phyloP scores from a whole-genome alignment of 2,329 filamentous ascomycete genomes.

The Hypoxylon sp. region DNA sequence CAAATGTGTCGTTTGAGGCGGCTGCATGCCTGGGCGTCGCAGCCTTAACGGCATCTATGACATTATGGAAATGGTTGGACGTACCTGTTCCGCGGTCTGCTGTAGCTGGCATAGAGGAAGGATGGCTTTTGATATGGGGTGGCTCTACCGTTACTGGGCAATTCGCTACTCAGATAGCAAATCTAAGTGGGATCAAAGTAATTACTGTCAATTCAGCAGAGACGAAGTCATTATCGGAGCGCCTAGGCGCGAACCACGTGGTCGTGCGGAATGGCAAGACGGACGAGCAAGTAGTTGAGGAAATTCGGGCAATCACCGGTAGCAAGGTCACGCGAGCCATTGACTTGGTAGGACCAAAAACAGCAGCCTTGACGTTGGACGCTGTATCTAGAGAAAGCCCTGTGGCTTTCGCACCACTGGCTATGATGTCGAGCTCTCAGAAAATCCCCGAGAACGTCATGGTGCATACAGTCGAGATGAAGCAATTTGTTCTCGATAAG shows the following conservation, averaged over 20 bases:
- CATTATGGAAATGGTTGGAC: conserved; percentile 59
- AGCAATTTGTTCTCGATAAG: conserved; percentile 57
- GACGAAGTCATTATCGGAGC: conserved; percentile 51
- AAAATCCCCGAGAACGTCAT: conserved; percentile 52
- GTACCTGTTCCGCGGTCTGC: conserved; percentile 49
- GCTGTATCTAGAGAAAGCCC: conserved; percentile 48
- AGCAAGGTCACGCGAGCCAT: conserved; percentile 55
- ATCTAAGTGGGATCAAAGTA: conserved; percentile 54
- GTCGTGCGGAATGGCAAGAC: conserved; percentile 55
- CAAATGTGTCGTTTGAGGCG: conserved; percentile 53
- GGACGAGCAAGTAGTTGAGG: conserved; percentile 54
- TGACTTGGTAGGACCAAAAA: conserved; percentile 58
- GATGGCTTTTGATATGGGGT: conserved; percentile 59
- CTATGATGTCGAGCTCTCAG: conserved; percentile 53
- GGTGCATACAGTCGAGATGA: conserved; percentile 59
- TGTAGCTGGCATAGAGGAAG: conserved; percentile 39
- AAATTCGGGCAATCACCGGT: conserved; percentile 50
- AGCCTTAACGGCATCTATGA: conserved; percentile 60
- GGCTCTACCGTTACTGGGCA: conserved; percentile 61
- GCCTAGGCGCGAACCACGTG: conserved; percentile 55
- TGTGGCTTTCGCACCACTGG: conserved; percentile 56
- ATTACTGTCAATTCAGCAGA: conserved; percentile 56
- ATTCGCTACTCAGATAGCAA: conserved; percentile 59
- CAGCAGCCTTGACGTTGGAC: conserved; percentile 52
- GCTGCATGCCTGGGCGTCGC: conserved; percentile 60